phyloP scores from a whole-genome alignment of 345 rosid genomes.

The Eucalyptus brandiana region DNA sequence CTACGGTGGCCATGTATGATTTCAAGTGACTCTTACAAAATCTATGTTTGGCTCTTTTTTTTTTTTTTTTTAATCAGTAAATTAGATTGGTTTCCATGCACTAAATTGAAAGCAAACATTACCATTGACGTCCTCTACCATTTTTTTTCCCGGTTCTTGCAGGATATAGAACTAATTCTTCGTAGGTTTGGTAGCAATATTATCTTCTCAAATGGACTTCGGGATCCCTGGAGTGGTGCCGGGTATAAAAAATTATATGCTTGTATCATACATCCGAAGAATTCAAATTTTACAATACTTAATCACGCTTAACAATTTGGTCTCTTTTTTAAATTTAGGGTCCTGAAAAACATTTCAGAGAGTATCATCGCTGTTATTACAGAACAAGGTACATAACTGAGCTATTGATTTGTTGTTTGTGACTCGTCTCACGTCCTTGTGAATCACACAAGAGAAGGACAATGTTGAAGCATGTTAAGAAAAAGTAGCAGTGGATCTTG shows the following conservation, averaged over 20 bases:
- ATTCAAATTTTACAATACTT: not conserved
- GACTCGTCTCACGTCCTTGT: not conserved
- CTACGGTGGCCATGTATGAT: constrained; percentile 17
- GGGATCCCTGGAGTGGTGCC: not conserved
- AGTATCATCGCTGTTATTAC: not conserved
- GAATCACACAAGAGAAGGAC: not conserved
- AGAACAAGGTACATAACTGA: not conserved
- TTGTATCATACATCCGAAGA: not conserved
- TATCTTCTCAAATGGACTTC: not conserved
- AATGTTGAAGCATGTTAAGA: not conserved
- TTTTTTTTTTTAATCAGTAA: not conserved
- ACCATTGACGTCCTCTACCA: not conserved
- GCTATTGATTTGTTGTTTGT: not conserved
- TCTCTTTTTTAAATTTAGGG: not conserved
- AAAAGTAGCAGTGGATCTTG: not conserved
- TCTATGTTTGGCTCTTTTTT: not conserved
- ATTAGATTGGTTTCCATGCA: not conserved
- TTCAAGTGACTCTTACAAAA: not conserved
- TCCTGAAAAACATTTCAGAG: not conserved
- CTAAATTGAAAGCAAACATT: not conserved
- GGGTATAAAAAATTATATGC: not conserved
- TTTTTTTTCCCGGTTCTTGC: not conserved
- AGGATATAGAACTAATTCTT: not conserved
- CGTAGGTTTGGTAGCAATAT: not conserved
- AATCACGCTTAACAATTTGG: not conserved